A percentile compares a stretch with the other conserved stretches of the same genome.
These are phyloP conservation scores for Fusarium heterosporum DNA, from an alignment of 2,329 filamentous ascomycete genomes.

Conservation along the genomic window DNA sequence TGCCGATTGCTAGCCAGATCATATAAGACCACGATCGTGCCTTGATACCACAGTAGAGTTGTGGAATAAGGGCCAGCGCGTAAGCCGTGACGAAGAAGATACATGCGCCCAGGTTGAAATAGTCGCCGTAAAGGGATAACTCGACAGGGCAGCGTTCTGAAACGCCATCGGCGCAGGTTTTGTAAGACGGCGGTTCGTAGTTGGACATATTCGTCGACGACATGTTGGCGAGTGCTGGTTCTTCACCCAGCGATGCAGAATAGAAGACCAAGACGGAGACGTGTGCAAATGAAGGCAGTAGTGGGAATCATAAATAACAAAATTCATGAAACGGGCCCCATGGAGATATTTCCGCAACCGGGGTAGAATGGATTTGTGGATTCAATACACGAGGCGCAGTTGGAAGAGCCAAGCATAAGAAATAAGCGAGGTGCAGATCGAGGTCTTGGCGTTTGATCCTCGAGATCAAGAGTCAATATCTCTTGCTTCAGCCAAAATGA, in stretches of 20 bases:
- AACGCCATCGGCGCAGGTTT: constrained; percentile 24
- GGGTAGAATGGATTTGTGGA: constrained; percentile 18
- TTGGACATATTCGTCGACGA: constrained; percentile 7
- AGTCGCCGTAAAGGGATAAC: constrained; percentile 42
- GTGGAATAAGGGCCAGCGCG: constrained; percentile 49
- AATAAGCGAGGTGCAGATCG: constrained; percentile 26
- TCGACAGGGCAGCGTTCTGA: constrained; percentile 40
- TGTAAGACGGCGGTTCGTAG: constrained; percentile 29
- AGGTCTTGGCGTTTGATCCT: constrained; percentile 23
- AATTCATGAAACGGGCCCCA: neutral
- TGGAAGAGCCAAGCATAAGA: constrained; percentile 14
- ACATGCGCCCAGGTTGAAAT: constrained; percentile 42
- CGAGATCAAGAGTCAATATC: neutral
- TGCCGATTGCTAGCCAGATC: constrained; percentile 52
- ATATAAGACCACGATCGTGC: constrained; percentile 56
- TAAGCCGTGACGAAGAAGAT: constrained; percentile 53
- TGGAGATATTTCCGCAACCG: constrained; percentile 9
- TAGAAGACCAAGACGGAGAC: neutral
- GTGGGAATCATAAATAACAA: constrained; percentile 1
- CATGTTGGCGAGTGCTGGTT: constrained; percentile 13
- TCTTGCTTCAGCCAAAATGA: neutral
- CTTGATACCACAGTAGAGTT: constrained; percentile 49
- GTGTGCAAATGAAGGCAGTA: neutral
- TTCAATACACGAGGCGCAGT: constrained; percentile 12
- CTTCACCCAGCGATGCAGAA: neutral